phyloP scores from a whole-genome alignment of 345 rosid genomes.

The Gossypium raimondii region DNA sequence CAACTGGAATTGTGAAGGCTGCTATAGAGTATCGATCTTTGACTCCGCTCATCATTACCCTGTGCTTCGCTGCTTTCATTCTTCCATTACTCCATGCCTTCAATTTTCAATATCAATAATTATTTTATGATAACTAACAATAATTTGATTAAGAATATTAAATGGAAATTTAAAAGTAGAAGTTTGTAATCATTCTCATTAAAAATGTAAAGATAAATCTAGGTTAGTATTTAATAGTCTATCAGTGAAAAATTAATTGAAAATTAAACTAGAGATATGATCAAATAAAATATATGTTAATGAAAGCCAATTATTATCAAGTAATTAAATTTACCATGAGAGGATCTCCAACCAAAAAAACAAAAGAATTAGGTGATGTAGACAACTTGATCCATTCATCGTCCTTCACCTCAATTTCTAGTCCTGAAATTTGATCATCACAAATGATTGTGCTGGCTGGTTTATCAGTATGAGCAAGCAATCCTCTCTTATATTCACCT shows the following conservation, averaged over 20 bases:
- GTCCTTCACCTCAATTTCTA: neutral
- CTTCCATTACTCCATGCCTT: conserved; percentile 19
- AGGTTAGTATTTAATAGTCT: too few relatives aligned
- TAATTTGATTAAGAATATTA: too few relatives aligned
- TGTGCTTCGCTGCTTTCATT: conserved; percentile 3
- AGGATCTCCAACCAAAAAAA: conserved; percentile 16
- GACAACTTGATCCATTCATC: conserved; percentile 3
- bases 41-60: neutral
- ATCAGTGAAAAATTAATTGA: too few relatives aligned
- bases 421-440: conserved; percentile 10
- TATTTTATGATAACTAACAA: too few relatives aligned
- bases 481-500: neutral
- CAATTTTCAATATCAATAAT: too few relatives aligned
- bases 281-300: too few relatives aligned
- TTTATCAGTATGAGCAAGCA: conserved; percentile 2
- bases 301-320: too few relatives aligned
- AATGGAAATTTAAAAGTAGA: too few relatives aligned
- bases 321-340: conserved; percentile 3
- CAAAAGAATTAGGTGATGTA: conserved; percentile 6
- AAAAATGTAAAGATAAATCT: too few relatives aligned
- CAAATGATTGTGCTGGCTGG: conserved; percentile 1
- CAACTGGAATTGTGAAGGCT: conserved; percentile 9
- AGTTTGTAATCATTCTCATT: too few relatives aligned
- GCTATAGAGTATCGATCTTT: conserved; percentile 15
- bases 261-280: too few relatives aligned